phyloP scores from a whole-genome alignment of 2,329 filamentous ascomycete genomes.

The Xylariaceae sp. region DNA sequence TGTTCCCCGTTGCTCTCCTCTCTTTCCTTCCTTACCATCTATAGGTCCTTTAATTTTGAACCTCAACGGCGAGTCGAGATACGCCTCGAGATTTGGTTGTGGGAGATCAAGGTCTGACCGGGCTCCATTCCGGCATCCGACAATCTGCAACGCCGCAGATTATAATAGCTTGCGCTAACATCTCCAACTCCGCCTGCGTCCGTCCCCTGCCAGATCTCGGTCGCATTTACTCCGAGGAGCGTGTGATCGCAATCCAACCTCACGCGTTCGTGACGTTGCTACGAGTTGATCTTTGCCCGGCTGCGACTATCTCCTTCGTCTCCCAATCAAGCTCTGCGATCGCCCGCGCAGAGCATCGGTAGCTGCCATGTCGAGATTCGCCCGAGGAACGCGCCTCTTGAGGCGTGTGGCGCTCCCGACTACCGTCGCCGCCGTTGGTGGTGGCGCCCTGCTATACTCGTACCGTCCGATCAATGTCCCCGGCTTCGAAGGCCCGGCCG shows the following conservation, averaged over 20 bases:
- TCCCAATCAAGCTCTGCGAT: background rate
- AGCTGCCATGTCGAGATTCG: slow-evolving; percentile 28
- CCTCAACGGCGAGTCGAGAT: too few relatives aligned
- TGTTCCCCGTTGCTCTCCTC: too few relatives aligned
- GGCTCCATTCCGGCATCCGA: too few relatives aligned
- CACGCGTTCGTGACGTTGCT: background rate
- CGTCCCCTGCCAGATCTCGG: slow-evolving; percentile 6
- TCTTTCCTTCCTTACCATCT: too few relatives aligned
- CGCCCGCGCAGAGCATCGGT: slow-evolving; percentile 7
- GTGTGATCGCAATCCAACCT: too few relatives aligned
- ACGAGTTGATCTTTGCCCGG: background rate
- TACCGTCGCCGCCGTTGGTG: slow-evolving; percentile 38
- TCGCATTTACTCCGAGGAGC: slow-evolving; percentile 13
- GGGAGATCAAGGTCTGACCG: too few relatives aligned
- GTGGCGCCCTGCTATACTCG: slow-evolving; percentile 45
- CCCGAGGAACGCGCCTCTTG: slow-evolving; percentile 30
- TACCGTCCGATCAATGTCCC: slow-evolving; percentile 71
- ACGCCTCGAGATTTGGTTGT: too few relatives aligned
- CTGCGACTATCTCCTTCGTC: background rate
- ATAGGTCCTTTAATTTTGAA: too few relatives aligned
- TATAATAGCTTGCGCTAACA: slow-evolving; percentile 4
- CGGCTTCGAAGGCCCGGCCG: slow-evolving; percentile 62
- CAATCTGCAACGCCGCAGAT: too few relatives aligned
- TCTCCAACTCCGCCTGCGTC: background rate
- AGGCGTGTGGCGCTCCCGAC: slow-evolving; percentile 43